Evolutionary conservation across 2,329 filamentous ascomycete genomes (phyloP).

Genomic region (Westerdykella ornata): DNA sequence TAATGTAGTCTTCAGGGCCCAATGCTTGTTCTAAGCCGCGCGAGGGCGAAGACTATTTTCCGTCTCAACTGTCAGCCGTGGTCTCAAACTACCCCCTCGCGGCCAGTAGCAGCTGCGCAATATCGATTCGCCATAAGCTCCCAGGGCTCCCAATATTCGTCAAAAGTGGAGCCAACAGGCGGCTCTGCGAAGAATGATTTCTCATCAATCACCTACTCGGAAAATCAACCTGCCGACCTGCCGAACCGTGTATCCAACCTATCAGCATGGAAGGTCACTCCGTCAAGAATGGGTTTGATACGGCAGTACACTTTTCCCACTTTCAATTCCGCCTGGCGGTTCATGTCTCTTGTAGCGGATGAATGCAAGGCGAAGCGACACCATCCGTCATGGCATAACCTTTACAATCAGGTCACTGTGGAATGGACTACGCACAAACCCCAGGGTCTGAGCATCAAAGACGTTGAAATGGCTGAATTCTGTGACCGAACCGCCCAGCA

Average conservation of each 20-base stretch:
- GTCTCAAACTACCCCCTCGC: too few relatives aligned
- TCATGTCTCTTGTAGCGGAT: slow-evolving; percentile 30
- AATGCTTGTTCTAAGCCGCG: too few relatives aligned
- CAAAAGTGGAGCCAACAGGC: background rate
- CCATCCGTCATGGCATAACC: slow-evolving; percentile 32
- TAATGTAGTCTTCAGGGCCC: too few relatives aligned
- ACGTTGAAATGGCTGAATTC: slow-evolving; percentile 34
- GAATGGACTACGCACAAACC: slow-evolving; percentile 36
- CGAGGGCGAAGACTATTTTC: too few relatives aligned
- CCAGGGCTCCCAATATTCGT: too few relatives aligned
- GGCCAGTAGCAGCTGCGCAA: too few relatives aligned
- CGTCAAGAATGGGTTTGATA: slow-evolving; percentile 20
- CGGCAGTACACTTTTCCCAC: slow-evolving; percentile 25
- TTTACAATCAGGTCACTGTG: slow-evolving; percentile 29
- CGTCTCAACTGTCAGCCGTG: background rate
- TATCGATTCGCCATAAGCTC: background rate
- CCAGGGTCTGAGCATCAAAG: slow-evolving; percentile 30
- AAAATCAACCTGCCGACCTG: slow-evolving; percentile 23
- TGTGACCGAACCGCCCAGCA: slow-evolving; percentile 25
- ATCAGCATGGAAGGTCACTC: slow-evolving; percentile 21
- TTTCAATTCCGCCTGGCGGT: slow-evolving; percentile 29
- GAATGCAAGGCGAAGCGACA: slow-evolving; percentile 30
- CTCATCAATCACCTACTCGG: slow-evolving; percentile 20
- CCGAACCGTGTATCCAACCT: slow-evolving; percentile 19
- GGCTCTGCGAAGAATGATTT: background rate